phyloP scores from a whole-genome alignment of 805 yeast species.

The Wickerhamiella dianesei region DNA sequence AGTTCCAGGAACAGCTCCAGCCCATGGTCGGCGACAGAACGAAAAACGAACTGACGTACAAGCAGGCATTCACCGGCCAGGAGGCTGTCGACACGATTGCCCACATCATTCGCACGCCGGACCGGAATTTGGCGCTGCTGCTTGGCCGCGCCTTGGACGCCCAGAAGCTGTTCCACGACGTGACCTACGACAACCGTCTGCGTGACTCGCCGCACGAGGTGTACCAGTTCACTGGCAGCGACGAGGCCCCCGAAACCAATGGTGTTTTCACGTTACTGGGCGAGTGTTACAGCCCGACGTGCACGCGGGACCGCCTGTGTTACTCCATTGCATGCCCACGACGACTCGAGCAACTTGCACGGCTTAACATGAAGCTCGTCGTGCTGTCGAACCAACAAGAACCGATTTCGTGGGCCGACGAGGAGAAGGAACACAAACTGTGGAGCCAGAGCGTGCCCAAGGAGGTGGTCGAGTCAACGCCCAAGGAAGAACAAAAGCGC shows the following conservation, averaged over 20 bases:
- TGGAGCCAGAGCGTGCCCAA: conserved; percentile 91
- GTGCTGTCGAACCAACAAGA: conserved; percentile 52
- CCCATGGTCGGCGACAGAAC: conserved; percentile 55
- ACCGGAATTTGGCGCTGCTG: conserved; percentile 75
- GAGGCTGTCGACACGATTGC: conserved; percentile 90
- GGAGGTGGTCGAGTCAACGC: conserved; percentile 60
- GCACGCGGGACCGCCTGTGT: conserved; percentile 76
- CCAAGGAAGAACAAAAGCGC: conserved; percentile 75
- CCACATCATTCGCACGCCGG: conserved; percentile 74
- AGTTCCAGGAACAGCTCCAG: conserved; percentile 50
- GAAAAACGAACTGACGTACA: conserved; percentile 82
- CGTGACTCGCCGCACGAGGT: conserved; percentile 81
- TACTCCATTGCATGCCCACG: conserved; percentile 95
- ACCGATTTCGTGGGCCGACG: conserved; percentile 31
- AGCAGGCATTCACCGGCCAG: conserved; percentile 85
- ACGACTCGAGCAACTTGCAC: conserved; percentile 86
- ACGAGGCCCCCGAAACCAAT: conserved; percentile 28
- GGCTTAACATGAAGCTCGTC: conserved; percentile 74
- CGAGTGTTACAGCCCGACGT: conserved; percentile 94
- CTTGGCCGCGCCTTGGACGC: conserved; percentile 89
- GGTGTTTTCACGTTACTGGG: conserved; percentile 90
- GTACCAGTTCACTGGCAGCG: conserved; percentile 45
- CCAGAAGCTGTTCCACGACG: conserved; percentile 88
- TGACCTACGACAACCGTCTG: conserved; percentile 82
- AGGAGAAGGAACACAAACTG: conserved; percentile 48